Evolutionary conservation across 2,329 filamentous ascomycete genomes (phyloP), one percentile per base, ranked within the genome.

Genomic region (Ophiostoma triangulosporum): DNA sequence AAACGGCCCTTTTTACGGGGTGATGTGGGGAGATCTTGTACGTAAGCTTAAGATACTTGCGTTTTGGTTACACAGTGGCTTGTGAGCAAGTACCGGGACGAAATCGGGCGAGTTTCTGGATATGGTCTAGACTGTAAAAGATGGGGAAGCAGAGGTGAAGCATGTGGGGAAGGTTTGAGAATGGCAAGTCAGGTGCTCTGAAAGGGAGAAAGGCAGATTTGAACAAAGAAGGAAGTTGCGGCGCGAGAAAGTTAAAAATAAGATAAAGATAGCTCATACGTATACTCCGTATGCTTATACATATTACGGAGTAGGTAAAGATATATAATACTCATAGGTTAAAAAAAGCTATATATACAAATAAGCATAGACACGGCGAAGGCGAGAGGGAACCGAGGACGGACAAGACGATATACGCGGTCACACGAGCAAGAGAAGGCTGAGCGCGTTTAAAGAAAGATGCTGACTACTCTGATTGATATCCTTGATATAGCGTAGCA

Each of bases 1-100:
- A 46, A 46, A 46, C 17, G 43, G 43, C 43, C 43, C 43, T n/a
- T 46, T 46, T 46, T 46, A 46, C 43, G 43, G 43, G 26, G 43
- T 46, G 15, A 15, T 15, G 14, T 29, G 15, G 24, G 24, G 14
- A 27, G n/a, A 27, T 15, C 11, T n/a, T 26, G 22, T n/a, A n/a
- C n/a, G n/a, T n/a, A n/a, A n/a, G n/a, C n/a, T n/a, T n/a, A n/a
- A n/a, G 26, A 24, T 31, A 46, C 43, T 46, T 46, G 7, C 3
- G 8, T 20, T 46, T 27, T 3, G 3, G 24, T 11, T 24, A 9
- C 15, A 29, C 9, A 12, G 4, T 29, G 43, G 43, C 29, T 24
- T n/a, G 15, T 6, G 43, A 3, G 12, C 8, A 46, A 17, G 43
- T 46, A 46, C 22, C 24, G 26, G 22, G 6, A 8, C 17, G n/a